Base-by-base conservation (phyloP, 257 asterid genomes). In the Plantago major region DNA sequence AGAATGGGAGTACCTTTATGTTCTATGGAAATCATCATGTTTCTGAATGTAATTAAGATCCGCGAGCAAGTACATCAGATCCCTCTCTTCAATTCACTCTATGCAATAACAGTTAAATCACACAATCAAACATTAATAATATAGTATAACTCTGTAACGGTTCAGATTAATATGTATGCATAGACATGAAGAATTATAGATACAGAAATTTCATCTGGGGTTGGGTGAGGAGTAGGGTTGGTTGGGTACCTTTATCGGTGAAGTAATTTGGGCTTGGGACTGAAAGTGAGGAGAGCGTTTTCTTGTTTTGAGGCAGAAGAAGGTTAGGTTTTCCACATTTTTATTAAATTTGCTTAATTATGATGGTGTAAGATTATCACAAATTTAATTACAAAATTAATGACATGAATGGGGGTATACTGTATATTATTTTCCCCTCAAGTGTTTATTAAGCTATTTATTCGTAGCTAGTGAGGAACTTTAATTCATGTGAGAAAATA, bases 11-110 rank as follows among this genome's bases (percentile, higher is more conserved):
- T 58, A 82, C 94, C 88, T 79, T 87, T 84, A 79, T 81, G 85
- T 70, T 79, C 85, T 66, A 85, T 67, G 26, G 96, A 78, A 68
- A 76, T 77, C 91, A 84, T 88, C 80, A 71, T 84, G 87, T 38
- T 71, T 72, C 70, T 67, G 81, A 48, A 68, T 70, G 67, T 64
- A 77, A 76, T 77, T 72, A 62, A 72, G 91, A 84, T 84, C 94
- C 79, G 69, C 78, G 57, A 81, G 80, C 81, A 73, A 73, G 89
- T 75, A 87, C 96, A 87, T 87, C 84, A 84, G 88, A 87, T 87
- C 85, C 40, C 40, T 72, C 90, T 61, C 90, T 75, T 75, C 74
- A 67, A 76, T 61, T 75, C 72, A 68, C 70, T 55, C 63, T 64
- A 66, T 68, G 63, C 73, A 62, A 18, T 58, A 51, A 63, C 67